Conservation (phyloP, 2,329 filamentous ascomycete genomes). For the Ophiocordyceps australis region DNA sequence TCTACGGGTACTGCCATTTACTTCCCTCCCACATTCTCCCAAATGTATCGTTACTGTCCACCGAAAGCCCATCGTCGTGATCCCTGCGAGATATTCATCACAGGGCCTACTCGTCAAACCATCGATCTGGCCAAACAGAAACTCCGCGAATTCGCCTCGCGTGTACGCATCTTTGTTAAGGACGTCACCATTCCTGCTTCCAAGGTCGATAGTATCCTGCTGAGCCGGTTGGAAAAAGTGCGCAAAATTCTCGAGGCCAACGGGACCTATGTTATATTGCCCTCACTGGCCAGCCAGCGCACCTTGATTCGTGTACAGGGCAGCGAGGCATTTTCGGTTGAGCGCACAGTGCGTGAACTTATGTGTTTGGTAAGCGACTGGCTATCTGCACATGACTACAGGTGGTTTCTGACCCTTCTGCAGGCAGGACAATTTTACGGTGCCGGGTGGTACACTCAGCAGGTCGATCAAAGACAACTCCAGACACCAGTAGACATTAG, state of each 20-base stretch:
- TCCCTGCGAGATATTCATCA: constrained; percentile 86
- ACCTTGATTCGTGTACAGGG: constrained; percentile 81
- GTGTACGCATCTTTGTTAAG: constrained; percentile 75
- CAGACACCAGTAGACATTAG: constrained; percentile 58
- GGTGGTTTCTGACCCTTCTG: constrained; percentile 7
- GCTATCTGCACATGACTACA: background rate
- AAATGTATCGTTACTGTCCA: constrained; percentile 79
- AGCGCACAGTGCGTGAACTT: constrained; percentile 85
- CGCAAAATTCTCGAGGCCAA: constrained; percentile 96
- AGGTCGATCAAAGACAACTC: constrained; percentile 45
- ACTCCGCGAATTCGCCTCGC: constrained; percentile 67
- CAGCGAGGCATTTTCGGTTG: constrained; percentile 81
- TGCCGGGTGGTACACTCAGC: constrained; percentile 86
- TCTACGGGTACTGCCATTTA: constrained; percentile 94
- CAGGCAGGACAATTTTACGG: constrained; percentile 95
- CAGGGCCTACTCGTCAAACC: constrained; percentile 67
- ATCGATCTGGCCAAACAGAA: constrained; percentile 84
- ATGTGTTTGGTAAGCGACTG: constrained; percentile 62
- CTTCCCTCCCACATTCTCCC: constrained; percentile 86
- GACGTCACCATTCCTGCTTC: constrained; percentile 76
- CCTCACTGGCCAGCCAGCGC: constrained; percentile 68
- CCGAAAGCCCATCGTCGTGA: constrained; percentile 65
- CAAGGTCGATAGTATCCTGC: constrained; percentile 88
- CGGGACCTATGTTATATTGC: constrained; percentile 86
- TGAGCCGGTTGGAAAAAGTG: constrained; percentile 86